Evolutionary conservation across 305 asterid genomes (phyloP).

Genomic region (Plantago coronopus): DNA sequence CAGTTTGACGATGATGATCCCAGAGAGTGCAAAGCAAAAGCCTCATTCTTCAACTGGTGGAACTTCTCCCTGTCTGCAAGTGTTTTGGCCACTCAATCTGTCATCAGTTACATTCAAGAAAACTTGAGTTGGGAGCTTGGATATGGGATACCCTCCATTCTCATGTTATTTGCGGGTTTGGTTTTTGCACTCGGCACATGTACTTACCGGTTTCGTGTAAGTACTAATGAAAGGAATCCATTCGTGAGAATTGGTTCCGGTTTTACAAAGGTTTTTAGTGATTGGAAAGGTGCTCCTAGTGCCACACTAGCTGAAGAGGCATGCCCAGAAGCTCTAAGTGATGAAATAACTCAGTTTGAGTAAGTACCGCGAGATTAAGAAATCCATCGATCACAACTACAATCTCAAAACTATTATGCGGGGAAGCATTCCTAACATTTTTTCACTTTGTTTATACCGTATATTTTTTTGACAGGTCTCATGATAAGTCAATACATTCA

Average conservation of each 20-base stretch:
- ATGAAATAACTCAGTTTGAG: no score
- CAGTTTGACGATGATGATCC: constrained; percentile 31
- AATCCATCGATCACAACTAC: no score
- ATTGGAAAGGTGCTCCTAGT: constrained; percentile 1
- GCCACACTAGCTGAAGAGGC: not conserved
- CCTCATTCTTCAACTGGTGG: constrained; percentile 40
- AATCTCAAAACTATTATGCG: no score
- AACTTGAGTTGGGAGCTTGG: constrained; percentile 36
- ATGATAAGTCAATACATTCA: constrained; percentile 29
- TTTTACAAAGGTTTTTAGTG: constrained; percentile 5
- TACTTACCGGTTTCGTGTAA: constrained; percentile 25
- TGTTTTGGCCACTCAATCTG: constrained; percentile 11
- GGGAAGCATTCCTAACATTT: no score
- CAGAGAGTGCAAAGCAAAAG: constrained; percentile 26
- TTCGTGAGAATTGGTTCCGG: constrained; percentile 17
- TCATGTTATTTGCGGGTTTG: constrained; percentile 27
- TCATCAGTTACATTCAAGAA: constrained; percentile 33
- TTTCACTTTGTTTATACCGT: no score
- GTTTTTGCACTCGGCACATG: constrained; percentile 23
- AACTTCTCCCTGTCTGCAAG: constrained; percentile 17
- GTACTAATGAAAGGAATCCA: constrained; percentile 19
- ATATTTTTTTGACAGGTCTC: constrained; percentile 20
- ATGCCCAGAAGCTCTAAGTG: no score
- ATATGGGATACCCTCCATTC: constrained; percentile 34
- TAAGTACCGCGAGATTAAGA: no score